A percentile compares a stretch with the other conserved stretches of the same genome.
phyloP scores from a whole-genome alignment of 2,329 filamentous ascomycete species.

The Sporothrix variecibatus region DNA sequence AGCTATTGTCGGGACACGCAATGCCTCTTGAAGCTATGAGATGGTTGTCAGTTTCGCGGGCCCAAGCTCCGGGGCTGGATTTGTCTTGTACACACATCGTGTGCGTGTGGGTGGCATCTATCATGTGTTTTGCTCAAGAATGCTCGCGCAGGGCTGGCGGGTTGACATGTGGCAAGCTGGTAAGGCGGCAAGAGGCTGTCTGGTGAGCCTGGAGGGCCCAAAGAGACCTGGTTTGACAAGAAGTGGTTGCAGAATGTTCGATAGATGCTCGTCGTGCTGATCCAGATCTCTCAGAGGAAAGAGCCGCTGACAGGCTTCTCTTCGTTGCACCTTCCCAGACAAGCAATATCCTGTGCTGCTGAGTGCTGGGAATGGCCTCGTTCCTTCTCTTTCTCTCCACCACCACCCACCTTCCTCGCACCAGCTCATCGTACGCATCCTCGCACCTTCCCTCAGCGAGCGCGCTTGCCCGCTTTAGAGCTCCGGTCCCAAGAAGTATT shows the following conservation, averaged over 20 bases:
- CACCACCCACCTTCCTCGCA: background rate
- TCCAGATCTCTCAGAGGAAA: background rate
- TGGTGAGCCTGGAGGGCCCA: background rate
- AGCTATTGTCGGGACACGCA: conserved; percentile 12
- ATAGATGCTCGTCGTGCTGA: background rate
- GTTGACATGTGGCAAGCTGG: background rate
- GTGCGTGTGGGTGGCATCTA: background rate
- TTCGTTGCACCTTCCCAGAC: background rate
- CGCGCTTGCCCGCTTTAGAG: background rate
- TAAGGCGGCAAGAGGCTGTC: conserved; percentile 4
- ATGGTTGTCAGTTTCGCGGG: background rate
- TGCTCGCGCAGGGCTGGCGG: background rate
- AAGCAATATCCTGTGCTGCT: background rate
- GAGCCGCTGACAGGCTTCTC: background rate
- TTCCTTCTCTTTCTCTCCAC: conserved; percentile 2
- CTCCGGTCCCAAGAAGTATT: background rate
- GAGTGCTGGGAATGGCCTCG: background rate
- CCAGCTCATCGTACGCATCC: background rate
- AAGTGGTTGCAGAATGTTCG: background rate
- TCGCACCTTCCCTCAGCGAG: background rate
- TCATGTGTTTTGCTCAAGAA: background rate
- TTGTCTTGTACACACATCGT: background rate
- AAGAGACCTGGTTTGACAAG: background rate
- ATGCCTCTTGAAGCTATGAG: background rate
- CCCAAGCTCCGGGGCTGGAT: background rate